Evolutionary conservation across 202 grass and related monocot genomes (phyloP), one percentile per base, ranked within the genome.

Genomic region (Hordeum pubiflorum): DNA sequence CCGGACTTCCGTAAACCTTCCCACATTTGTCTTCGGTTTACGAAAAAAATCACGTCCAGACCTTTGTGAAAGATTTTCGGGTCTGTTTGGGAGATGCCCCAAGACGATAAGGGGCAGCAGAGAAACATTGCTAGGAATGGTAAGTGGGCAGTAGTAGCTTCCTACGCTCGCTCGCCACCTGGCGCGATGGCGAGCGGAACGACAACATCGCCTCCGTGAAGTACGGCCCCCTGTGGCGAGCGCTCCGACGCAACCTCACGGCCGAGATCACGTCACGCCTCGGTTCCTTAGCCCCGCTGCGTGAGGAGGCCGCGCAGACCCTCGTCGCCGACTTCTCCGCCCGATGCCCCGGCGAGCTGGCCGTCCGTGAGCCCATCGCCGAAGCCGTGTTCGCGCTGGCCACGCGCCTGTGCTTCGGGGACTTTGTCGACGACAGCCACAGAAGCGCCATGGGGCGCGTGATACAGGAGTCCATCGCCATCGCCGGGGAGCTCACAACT

Each of bases 321-420:
- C 66, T 90, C 39, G 72, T 80, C 5, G 39, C 38, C 2, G 22
- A 7, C 32, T 17, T 90, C 3, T 61, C 66, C 3, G 2, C 58
- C 1, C 37, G 39, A 10, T 39, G 38, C 38, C 38, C 0, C 33
- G 74, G 22, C 22, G 84, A 58, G 8, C 66, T 76, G 9, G 6
- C 15, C n/a, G 5, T 63, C 50, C 74, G 82, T 32, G 68, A 77
- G 40, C 38, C 76, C 33, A 62, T 84, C 14, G 77, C 18, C 40
- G 22, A 21, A 0, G 69, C 81, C 18, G 6, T 87, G 58, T 81
- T 84, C 69, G 63, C 62, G 22, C n/a, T 90, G 39, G 39, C 66
- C 41, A 70, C 48, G 8, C 23, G 76, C 9, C 3, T 90, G 76
- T 90, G 88, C 80, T 90, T 90, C 40, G 88, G 84, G 8, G 63